These are phyloP conservation scores for Trichoderma cornu-damae DNA, from an alignment of 2,329 filamentous ascomycete species.

Conservation along the genomic window DNA sequence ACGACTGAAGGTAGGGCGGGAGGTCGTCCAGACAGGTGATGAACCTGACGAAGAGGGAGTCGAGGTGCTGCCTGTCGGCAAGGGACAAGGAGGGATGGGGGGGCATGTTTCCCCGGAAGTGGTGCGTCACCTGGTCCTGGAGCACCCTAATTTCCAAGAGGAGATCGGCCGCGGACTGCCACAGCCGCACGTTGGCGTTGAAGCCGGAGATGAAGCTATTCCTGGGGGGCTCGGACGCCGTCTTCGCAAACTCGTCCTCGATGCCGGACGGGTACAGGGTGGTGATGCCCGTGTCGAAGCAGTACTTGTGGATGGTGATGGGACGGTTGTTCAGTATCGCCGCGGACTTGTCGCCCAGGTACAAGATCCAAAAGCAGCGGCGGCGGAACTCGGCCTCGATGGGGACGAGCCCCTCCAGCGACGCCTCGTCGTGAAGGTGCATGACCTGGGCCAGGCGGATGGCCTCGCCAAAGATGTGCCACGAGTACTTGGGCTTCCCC, in stretches of 20 bases:
- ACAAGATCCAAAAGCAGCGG: constrained; percentile 37
- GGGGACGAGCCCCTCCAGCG: constrained; percentile 31
- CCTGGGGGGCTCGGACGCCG: constrained; percentile 19
- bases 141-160: constrained; percentile 35
- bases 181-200: constrained; percentile 39
- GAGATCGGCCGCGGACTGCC: constrained; percentile 38
- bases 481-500: constrained; percentile 40
- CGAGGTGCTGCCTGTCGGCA: constrained; percentile 31
- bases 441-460: constrained; percentile 40
- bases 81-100: constrained; percentile 20
- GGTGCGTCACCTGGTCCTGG: constrained; percentile 25
- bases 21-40: constrained; percentile 39
- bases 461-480: constrained; percentile 43
- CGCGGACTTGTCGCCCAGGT: constrained; percentile 39
- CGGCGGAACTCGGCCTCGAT: constrained; percentile 38
- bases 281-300: constrained; percentile 38
- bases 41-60: constrained; percentile 36
- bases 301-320: constrained; percentile 42
- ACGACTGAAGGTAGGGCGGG: constrained; percentile 34
- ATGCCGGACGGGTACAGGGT: constrained; percentile 33
- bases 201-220: constrained; percentile 37
- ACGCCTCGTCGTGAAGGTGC: constrained; percentile 39
- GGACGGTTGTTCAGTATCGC: constrained; percentile 38
- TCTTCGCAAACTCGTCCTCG: constrained; percentile 24
- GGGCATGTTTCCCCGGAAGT: not conserved